These are phyloP conservation scores for Wilcoxina mikolae DNA, from an alignment of 495 filamentous ascomycete species.

Conservation along the genomic window DNA sequence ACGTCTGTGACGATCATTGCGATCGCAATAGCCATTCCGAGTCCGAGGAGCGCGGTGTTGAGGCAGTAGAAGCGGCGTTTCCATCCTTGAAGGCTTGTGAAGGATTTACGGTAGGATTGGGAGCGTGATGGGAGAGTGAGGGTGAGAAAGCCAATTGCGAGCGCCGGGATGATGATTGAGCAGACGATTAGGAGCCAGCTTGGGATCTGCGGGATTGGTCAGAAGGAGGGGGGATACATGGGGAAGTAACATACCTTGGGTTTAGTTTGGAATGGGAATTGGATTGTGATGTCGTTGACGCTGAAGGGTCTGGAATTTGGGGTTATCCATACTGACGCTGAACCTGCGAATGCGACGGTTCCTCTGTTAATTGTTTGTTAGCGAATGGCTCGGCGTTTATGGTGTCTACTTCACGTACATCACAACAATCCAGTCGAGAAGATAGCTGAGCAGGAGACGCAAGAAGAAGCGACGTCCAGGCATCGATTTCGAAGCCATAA, in stretches of 20 bases:
- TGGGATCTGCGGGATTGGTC: too few relatives aligned
- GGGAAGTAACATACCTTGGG: too few relatives aligned
- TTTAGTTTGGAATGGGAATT: slow-evolving; percentile 39
- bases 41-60: slow-evolving; percentile 50
- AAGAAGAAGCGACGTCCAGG: background rate
- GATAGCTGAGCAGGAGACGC: background rate
- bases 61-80: slow-evolving; percentile 46
- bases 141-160: slow-evolving; percentile 37
- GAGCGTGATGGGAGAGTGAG: slow-evolving; percentile 32
- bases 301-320: slow-evolving; percentile 34
- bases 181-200: slow-evolving; percentile 37
- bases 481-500: background rate
- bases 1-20: slow-evolving; percentile 46
- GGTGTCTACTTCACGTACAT: background rate
- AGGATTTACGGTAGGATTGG: slow-evolving; percentile 10
- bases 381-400: background rate
- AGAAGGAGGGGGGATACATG: too few relatives aligned
- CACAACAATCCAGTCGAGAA: slow-evolving; percentile 4
- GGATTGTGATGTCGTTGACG: slow-evolving; percentile 42
- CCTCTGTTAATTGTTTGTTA: slow-evolving; percentile 19
- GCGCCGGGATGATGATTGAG: slow-evolving; percentile 39
- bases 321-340: slow-evolving; percentile 35
- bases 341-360: slow-evolving; percentile 22
- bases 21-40: slow-evolving; percentile 41
- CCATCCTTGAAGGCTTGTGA: slow-evolving; percentile 16